Evolutionary conservation across 179 eudicot genomes (phyloP), one percentile per base, ranked within the genome.

Genomic region (Patellifolia procumbens): DNA sequence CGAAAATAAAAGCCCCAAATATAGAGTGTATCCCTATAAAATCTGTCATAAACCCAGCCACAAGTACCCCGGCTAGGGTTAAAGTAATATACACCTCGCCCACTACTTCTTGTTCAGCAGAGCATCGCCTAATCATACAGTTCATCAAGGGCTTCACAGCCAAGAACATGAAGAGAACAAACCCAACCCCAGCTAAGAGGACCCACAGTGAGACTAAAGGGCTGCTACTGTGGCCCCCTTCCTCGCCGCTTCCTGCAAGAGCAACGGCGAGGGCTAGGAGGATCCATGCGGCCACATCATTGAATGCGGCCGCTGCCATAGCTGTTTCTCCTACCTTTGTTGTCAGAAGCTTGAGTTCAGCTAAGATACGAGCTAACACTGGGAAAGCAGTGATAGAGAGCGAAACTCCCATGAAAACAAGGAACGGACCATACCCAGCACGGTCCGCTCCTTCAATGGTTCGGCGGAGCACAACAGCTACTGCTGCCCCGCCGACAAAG

Each of bases 261-360:
- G 90, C 89, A 22, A 87, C 79, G 1, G 90, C 89, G 1, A 87
- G 84, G 4, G 90, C 90, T 0, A 87, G 86, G 32, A 89, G 65
- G 15, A 89, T 67, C 92, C 92, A 89, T 2, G 92, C 92, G 0
- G 79, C 87, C 3, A 89, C 76, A 59, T 89, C 92, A 65, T 89
- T 89, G 68, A 87, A 84, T 0, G 89, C 90, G 0, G 92, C 92
- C 0, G 90, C 88, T 0, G 92, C 86, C 92, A 89, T 87, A 4
- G 87, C 87, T 1, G 82, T 81, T 59, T 84, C 78, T 0, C 87
- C 87, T 1, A 84, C 66, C 5, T 17, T 51, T 11, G 86, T 83
- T 28, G 86, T 83, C 0, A 83, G 73, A 61, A 83, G 83, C 45
- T 80, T 83, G 10, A 83, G 79, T 55, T 83, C 86, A 6, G 86